Evolutionary conservation across 768 basidiomycete species (phyloP), one percentile per base, ranked within the genome.

Genomic region (Tricholoma bakamatsutake): DNA sequence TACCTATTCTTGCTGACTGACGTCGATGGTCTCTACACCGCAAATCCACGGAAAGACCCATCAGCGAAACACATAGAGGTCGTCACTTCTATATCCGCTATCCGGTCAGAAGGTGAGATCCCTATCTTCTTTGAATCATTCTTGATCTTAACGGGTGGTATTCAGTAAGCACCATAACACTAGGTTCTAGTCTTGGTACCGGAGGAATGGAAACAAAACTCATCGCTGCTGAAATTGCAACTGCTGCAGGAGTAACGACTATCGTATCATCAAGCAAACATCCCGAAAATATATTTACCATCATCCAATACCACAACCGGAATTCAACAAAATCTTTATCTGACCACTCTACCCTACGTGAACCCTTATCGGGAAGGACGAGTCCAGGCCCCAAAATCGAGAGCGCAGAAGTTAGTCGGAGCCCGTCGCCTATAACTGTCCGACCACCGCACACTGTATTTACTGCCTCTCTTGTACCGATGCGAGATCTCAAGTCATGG

Each of bases 201-300:
- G 97, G 97, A 0, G 97, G 97, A 3, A 98, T 98, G 97, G 94
- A 97, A 71, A 99, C 97, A 2, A 99, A 98, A 66, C 82, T 98
- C 62, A 97, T 98, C 60, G 97, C 97, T 1, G 96, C 97, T 0
- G 97, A 99, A 65, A 93, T 99, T 30, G 94, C 96, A 4, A 96
- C 91, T 0, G 94, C 87, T 0, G 96, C 95, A 0, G 97, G 97
- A 6, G 93, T 96, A 31, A 85, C 90, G 4, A 97, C 96, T 0
- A 78, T 98, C 43, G 90, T 99, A 64, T 85, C 87, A 47, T 88
- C 90, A 18, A 94, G 92, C 71, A 88, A 85, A 62, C 75, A 80
- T 24, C 90, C 93, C 0, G 75, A 80, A 46, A 82, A 80, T 63
- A 85, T 98, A 56, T 79, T 90, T 61, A 72, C 74, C 13, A 93